Percentiles rank a stretch among this genome's conserved stretches.
Evolutionary conservation across 768 basidiomycete genomes (phyloP).

Genomic region (Botryobasidium botryosum): DNA sequence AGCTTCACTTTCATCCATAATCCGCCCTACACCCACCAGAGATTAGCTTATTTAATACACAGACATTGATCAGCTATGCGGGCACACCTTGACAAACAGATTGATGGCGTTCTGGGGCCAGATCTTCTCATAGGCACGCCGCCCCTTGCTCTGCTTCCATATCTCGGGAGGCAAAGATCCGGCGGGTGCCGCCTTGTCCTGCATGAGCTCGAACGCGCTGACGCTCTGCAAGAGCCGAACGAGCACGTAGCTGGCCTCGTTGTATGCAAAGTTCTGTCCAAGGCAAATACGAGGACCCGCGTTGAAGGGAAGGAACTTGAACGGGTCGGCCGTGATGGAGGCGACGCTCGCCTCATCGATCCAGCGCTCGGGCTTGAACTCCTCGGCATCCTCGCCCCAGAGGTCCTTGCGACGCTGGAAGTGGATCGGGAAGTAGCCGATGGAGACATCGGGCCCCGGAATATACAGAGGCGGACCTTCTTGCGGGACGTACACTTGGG

Average conservation of each 20-base stretch:
- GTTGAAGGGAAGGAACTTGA: background rate
- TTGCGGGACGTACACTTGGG: background rate
- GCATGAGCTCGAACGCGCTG: constrained; percentile 1
- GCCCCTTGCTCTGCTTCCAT: constrained; percentile 7
- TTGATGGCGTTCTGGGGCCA: constrained; percentile 8
- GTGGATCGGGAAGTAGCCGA: constrained; percentile 5
- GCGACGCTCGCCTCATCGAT: constrained; percentile 9
- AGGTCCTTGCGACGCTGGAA: constrained; percentile 17
- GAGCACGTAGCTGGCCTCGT: constrained; percentile 10
- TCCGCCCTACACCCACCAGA: constrained; percentile 3
- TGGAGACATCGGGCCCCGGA: constrained; percentile 1
- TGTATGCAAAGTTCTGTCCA: constrained; percentile 12
- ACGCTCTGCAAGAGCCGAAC: constrained; percentile 8
- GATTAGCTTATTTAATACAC: background rate
- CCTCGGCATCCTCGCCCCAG: constrained; percentile 21
- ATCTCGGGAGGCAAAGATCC: constrained; percentile 2
- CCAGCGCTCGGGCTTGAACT: constrained; percentile 21
- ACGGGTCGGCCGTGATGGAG: background rate
- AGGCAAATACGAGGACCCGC: constrained; percentile 6
- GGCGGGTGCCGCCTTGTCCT: constrained; percentile 7
- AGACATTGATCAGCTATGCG: background rate
- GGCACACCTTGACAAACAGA: constrained; percentile 9
- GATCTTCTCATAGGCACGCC: constrained; percentile 4
- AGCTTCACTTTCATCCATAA: constrained; percentile 7
- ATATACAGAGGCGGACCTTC: constrained; percentile 9